phyloP scores from a whole-genome alignment of 2,329 filamentous ascomycete species.

The Coniochaeta prunicola region DNA sequence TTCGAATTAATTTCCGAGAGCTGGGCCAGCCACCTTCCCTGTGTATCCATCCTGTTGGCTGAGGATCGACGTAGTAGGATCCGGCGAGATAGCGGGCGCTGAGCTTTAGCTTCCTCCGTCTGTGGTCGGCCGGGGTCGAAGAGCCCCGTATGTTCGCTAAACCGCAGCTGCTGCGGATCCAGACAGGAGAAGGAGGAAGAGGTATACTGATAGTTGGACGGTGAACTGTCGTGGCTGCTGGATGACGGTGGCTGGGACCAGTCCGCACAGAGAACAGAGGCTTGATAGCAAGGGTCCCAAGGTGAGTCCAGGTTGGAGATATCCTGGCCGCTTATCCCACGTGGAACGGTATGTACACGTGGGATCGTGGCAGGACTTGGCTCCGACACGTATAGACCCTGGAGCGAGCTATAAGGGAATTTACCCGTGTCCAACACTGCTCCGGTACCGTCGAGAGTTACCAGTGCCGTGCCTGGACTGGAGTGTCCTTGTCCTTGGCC shows the following conservation, averaged over 20 bases:
- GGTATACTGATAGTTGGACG: not conserved
- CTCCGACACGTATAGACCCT: not conserved
- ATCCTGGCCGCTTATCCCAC: not conserved
- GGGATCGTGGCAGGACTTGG: not conserved
- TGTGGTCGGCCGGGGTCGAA: not conserved
- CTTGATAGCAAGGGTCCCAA: not conserved
- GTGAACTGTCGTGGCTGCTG: not conserved
- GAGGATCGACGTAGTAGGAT: slow-evolving; percentile 19
- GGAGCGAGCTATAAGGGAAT: not conserved
- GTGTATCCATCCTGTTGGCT: slow-evolving; percentile 12
- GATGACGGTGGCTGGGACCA: not conserved
- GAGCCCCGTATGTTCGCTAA: not conserved
- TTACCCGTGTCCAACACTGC: not conserved
- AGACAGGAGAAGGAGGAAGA: not conserved
- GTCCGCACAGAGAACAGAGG: not conserved
- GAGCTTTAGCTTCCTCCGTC: not conserved
- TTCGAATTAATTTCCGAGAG: slow-evolving; percentile 29
- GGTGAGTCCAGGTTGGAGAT: not conserved
- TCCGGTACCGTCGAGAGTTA: not conserved
- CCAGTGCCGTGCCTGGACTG: not conserved
- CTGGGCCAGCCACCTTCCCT: slow-evolving; percentile 24
- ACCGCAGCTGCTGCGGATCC: not conserved
- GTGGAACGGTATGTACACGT: not conserved
- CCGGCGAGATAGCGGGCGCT: slow-evolving; percentile 1
- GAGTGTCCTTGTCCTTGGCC: not conserved